These are phyloP conservation scores for Gossypium aridum DNA, from an alignment of 441 rosid genomes.

Conservation along the genomic window DNA sequence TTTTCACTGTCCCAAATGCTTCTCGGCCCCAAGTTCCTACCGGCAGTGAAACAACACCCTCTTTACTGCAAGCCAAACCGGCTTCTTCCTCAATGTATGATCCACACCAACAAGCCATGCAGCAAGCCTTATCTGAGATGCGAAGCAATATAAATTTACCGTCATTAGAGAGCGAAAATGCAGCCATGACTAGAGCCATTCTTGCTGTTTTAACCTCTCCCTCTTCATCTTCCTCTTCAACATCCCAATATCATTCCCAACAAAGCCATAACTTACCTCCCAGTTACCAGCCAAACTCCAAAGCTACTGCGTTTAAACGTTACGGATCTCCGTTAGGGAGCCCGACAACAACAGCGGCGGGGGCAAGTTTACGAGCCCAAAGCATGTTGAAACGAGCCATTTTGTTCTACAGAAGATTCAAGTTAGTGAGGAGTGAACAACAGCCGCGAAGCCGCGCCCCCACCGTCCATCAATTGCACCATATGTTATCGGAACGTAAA, in stretches of 20 bases:
- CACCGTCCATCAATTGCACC: slow-evolving; percentile 53
- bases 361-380: slow-evolving; percentile 11
- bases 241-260: slow-evolving; percentile 24
- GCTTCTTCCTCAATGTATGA: neutral
- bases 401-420: slow-evolving; percentile 31
- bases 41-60: slow-evolving; percentile 8
- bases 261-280: slow-evolving; percentile 3
- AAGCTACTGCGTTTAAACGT: slow-evolving; percentile 34
- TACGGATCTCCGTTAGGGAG: slow-evolving; percentile 10
- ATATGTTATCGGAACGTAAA: slow-evolving; percentile 74
- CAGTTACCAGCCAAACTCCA: slow-evolving; percentile 11
- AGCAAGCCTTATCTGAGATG: slow-evolving; percentile 20
- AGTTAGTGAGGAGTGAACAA: slow-evolving; percentile 30
- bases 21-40: slow-evolving; percentile 25
- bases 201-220: slow-evolving; percentile 56
- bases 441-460: slow-evolving; percentile 24
- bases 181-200: slow-evolving; percentile 51
- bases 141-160: slow-evolving; percentile 33
- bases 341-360: slow-evolving; percentile 4
- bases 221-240: slow-evolving; percentile 35
- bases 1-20: slow-evolving; percentile 35
- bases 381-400: slow-evolving; percentile 48
- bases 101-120: slow-evolving; percentile 29
- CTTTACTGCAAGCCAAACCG: slow-evolving; percentile 13
- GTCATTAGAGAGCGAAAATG: slow-evolving; percentile 40